Percentiles rank a stretch among this genome's conserved stretches.
phyloP scores from a whole-genome alignment of 257 asterid species.

The Solanum infundibuliforme region DNA sequence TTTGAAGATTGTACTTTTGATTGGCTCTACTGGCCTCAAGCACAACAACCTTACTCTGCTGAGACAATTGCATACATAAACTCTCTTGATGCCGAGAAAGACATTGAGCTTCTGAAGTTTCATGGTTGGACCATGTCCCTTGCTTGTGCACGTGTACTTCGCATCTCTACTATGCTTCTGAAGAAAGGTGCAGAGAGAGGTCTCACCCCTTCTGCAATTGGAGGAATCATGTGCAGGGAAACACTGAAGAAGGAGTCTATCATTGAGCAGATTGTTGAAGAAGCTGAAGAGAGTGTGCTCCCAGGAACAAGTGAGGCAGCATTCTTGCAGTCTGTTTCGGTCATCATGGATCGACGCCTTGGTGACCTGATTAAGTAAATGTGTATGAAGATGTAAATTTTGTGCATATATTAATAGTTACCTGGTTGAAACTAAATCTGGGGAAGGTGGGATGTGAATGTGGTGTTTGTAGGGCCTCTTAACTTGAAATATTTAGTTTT shows the following conservation, averaged over 20 bases:
- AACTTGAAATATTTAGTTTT: not conserved
- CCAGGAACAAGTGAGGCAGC: slow-evolving; percentile 49
- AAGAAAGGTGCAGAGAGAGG: slow-evolving; percentile 64
- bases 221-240: slow-evolving; percentile 64
- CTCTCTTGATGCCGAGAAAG: slow-evolving; percentile 55
- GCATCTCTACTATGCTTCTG: slow-evolving; percentile 62
- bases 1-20: slow-evolving; percentile 72
- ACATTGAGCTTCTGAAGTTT: slow-evolving; percentile 43
- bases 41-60: slow-evolving; percentile 37
- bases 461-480: not conserved
- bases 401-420: not conserved
- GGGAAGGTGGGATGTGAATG: not conserved
- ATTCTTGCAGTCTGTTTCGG: slow-evolving; percentile 39
- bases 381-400: not conserved
- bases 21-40: slow-evolving; percentile 90
- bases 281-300: slow-evolving; percentile 41
- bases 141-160: slow-evolving; percentile 43
- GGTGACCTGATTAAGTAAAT: slow-evolving; percentile 7
- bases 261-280: slow-evolving; percentile 49
- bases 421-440: not conserved
- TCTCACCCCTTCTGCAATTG: slow-evolving; percentile 46
- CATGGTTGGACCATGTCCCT: slow-evolving; percentile 55
- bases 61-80: slow-evolving; percentile 46
- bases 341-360: slow-evolving; percentile 44
- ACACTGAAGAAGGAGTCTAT: slow-evolving; percentile 44